A percentile compares a stretch with the other conserved stretches of the same genome.
Conservation (phyloP, 1,139 yeast genomes). For the Yamadazyma taylorii region DNA sequence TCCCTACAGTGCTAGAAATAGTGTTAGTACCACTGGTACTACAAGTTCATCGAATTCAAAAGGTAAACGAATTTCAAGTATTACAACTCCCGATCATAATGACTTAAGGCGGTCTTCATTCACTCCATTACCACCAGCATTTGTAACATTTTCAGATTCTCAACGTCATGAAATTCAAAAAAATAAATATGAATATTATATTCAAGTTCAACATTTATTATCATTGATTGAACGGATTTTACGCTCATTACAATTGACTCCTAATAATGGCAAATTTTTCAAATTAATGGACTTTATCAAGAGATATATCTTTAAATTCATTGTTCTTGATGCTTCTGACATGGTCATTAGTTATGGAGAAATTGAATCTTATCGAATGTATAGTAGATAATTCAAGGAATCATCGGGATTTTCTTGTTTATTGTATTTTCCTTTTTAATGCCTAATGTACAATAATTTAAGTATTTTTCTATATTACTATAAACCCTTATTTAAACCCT, state of each 20-base stretch:
- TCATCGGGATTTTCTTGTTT: constrained; percentile 1
- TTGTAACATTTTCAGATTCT: constrained; percentile 16
- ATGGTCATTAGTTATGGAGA: constrained; percentile 41
- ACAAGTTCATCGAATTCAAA: constrained; percentile 8
- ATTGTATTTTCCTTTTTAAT: constrained; percentile 3
- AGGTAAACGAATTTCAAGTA: constrained; percentile 11
- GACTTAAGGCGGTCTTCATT: constrained; percentile 13
- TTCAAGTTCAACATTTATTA: constrained; percentile 25
- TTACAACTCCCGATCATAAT: constrained; percentile 10
- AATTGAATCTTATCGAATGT: constrained; percentile 21
- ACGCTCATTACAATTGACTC: constrained; percentile 10
- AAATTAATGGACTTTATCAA: constrained; percentile 41
- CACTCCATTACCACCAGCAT: constrained; percentile 12
- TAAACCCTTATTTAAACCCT: too few species aligned
- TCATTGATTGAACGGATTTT: constrained; percentile 19
- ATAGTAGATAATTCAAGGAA: constrained; percentile 11
- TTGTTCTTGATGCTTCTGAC: constrained; percentile 38
- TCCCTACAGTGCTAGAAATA: constrained; percentile 14
- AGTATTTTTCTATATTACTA: constrained; percentile 4
- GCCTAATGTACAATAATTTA: constrained; percentile 14
- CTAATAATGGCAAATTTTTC: constrained; percentile 20
- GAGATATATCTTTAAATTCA: constrained; percentile 35
- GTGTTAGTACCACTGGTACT: constrained; percentile 22
- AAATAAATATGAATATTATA: constrained; percentile 39
- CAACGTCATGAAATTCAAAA: constrained; percentile 36